A percentile compares a stretch with the other conserved stretches of the same genome.
These are phyloP conservation scores for Moesziomyces parantarcticus DNA, from an alignment of 1,284 basidiomycete genomes.

Conservation along the genomic window DNA sequence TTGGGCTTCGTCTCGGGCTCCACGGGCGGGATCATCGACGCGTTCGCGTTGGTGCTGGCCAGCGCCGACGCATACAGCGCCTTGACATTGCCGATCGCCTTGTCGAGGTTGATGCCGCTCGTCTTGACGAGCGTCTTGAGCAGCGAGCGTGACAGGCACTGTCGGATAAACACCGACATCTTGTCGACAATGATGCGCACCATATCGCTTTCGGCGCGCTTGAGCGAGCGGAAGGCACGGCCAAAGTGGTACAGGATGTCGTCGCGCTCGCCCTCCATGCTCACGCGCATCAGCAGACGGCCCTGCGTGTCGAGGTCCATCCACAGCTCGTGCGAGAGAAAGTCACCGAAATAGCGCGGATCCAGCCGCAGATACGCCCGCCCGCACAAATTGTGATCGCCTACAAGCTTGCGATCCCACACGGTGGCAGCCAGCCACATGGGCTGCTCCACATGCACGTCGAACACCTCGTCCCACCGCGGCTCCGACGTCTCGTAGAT, in stretches of 20 bases:
- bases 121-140: conserved; percentile 70
- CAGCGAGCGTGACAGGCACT: conserved; percentile 83
- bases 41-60: conserved; percentile 58
- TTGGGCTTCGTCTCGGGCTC: conserved; percentile 50
- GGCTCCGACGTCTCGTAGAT: conserved; percentile 91
- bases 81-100: conserved; percentile 65
- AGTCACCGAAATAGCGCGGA: conserved; percentile 86
- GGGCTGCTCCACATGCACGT: conserved; percentile 81
- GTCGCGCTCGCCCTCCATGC: conserved; percentile 98
- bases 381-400: conserved; percentile 80
- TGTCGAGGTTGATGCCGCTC: conserved; percentile 63
- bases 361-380: conserved; percentile 92
- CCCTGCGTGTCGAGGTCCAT: conserved; percentile 89
- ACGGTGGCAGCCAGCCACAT: conserved; percentile 97
- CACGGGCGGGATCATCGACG: conserved; percentile 61
- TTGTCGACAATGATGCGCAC: conserved; percentile 96
- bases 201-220: conserved; percentile 95
- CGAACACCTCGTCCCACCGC: conserved; percentile 97
- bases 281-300: conserved; percentile 85
- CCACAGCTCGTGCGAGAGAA: conserved; percentile 90
- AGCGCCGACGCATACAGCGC: conserved; percentile 64
- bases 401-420: conserved; percentile 84
- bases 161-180: conserved; percentile 94
- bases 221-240: conserved; percentile 90
- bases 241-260: conserved; percentile 99